Evolutionary conservation across 495 filamentous ascomycete genomes (phyloP).

Genomic region (Podospora pseudocomata): DNA sequence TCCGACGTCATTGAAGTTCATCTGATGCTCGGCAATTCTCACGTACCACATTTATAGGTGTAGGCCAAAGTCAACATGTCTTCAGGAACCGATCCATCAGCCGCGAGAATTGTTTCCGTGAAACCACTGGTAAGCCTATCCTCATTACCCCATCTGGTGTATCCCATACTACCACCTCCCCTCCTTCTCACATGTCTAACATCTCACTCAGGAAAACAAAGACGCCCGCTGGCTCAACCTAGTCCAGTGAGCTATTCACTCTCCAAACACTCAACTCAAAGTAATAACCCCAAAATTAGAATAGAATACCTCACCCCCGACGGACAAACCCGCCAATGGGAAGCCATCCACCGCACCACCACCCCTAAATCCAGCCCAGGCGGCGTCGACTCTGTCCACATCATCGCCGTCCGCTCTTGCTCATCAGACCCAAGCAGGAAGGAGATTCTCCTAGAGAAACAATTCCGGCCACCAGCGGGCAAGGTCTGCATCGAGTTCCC

Average conservation of each 20-base stretch:
- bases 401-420: conserved; percentile 66
- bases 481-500: conserved; percentile 70
- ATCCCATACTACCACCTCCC: background rate
- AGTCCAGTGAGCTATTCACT: conserved; percentile 40
- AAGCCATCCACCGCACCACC: conserved; percentile 62
- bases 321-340: conserved; percentile 63
- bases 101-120: background rate
- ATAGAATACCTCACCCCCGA: conserved; percentile 62
- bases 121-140: background rate
- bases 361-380: conserved; percentile 53
- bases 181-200: background rate
- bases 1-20: background rate
- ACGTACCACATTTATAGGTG: background rate
- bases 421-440: conserved; percentile 20
- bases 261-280: background rate
- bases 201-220: conserved; percentile 30
- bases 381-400: conserved; percentile 70
- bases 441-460: conserved; percentile 67
- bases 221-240: conserved; percentile 65
- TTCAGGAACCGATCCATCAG: background rate
- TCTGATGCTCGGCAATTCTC: background rate
- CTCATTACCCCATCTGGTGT: background rate
- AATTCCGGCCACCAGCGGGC: conserved; percentile 72
- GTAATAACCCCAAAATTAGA: conserved; percentile 30
- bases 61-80: background rate